phyloP scores from a whole-genome alignment of 2,329 filamentous ascomycete genomes.

The Phyllosticta paracitricarpa region DNA sequence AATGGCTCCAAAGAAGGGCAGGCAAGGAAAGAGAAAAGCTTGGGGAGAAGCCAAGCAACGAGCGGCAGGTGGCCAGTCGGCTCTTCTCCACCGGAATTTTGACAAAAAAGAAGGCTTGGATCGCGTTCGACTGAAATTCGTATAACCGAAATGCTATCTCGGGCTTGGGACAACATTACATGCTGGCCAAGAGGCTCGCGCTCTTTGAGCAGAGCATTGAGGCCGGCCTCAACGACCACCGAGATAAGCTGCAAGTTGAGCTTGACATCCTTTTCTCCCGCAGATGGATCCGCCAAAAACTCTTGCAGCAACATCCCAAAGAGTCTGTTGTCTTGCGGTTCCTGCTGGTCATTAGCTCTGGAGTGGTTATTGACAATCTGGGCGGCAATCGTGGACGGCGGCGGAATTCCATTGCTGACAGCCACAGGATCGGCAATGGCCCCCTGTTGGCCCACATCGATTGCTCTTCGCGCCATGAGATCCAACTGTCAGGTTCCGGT shows the following conservation, averaged over 20 bases:
- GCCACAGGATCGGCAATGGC: constrained; percentile 2
- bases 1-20: constrained; percentile 32
- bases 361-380: constrained; percentile 77
- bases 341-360: constrained; percentile 50
- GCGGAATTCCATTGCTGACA: constrained; percentile 15
- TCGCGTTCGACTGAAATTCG: constrained; percentile 65
- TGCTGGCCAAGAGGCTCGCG: constrained; percentile 55
- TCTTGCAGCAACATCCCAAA: constrained; percentile 66
- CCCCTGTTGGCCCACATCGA: constrained; percentile 22
- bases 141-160: constrained; percentile 70
- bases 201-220: constrained; percentile 59
- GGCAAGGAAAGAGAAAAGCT: constrained; percentile 39
- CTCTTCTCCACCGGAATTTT: background rate
- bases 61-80: constrained; percentile 33
- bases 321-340: constrained; percentile 59
- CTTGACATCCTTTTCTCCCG: constrained; percentile 54
- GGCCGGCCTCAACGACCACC: constrained; percentile 68
- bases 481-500: background rate
- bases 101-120: constrained; percentile 52
- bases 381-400: constrained; percentile 74
- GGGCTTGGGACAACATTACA: constrained; percentile 48
- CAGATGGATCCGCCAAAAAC: constrained; percentile 39
- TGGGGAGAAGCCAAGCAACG: constrained; percentile 44
- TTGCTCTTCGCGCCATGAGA: constrained; percentile 33
- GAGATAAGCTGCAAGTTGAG: constrained; percentile 81